A percentile compares a stretch with the other conserved stretches of the same genome.
Evolutionary conservation across 495 filamentous ascomycete species (phyloP).

Genomic region (Podospora australis): DNA sequence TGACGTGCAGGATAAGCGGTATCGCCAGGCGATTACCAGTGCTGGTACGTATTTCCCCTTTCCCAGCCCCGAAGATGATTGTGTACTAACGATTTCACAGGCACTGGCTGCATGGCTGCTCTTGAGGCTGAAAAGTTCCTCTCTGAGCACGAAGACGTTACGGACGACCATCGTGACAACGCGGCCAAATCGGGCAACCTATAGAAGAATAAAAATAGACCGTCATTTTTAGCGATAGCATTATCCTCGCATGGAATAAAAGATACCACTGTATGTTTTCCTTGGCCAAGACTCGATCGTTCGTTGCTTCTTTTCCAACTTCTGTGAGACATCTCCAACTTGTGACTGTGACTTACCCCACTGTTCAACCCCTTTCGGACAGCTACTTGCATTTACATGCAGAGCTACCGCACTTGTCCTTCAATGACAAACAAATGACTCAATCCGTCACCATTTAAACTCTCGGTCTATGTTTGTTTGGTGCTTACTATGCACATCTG

Average conservation of each 20-base stretch:
- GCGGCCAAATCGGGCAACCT: slow-evolving; percentile 21
- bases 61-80: neutral
- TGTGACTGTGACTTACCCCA: too few species aligned
- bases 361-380: too few species aligned
- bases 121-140: slow-evolving; percentile 92
- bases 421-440: too few species aligned
- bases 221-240: slow-evolving; percentile 3
- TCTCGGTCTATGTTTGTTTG: too few species aligned
- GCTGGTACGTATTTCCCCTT: slow-evolving; percentile 60
- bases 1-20: slow-evolving; percentile 97
- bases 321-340: too few species aligned
- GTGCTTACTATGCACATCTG: too few species aligned
- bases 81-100: slow-evolving; percentile 44
- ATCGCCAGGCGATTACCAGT: slow-evolving; percentile 95
- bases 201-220: slow-evolving; percentile 15
- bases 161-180: slow-evolving; percentile 22
- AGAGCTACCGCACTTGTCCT: too few species aligned
- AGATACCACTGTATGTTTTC: neutral
- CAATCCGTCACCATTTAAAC: too few species aligned
- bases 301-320: neutral
- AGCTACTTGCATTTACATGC: too few species aligned
- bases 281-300: neutral
- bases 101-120: slow-evolving; percentile 89
- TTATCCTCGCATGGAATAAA: neutral
- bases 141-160: slow-evolving; percentile 59